Evolutionary conservation across 2,329 filamentous ascomycete species (phyloP), one percentile per base, ranked within the genome.

Genomic region (Diplodia sapinea): DNA sequence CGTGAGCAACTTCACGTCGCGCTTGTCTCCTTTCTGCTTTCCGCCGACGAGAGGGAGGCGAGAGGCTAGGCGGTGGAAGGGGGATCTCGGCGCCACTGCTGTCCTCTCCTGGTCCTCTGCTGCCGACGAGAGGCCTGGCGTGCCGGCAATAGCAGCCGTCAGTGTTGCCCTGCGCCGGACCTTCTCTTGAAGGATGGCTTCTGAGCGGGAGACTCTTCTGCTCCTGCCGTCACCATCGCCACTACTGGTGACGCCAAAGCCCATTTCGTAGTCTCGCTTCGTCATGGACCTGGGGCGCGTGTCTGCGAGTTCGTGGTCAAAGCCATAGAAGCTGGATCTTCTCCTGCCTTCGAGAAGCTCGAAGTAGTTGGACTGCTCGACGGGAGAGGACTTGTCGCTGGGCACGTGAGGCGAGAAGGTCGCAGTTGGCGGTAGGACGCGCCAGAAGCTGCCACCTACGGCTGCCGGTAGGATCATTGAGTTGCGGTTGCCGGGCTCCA

Each of bases 1-100:
- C 52, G 23, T 77, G 66, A 23, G 73, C 69, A 2, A 70, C 62
- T 1, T 54, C 5, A 20, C 17, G 36, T 55, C 47, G 13, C 65
- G 23, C n/a, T 57, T 23, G 7, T 33, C 26, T 36, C 13, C 17
- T 23, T 47, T n/a, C 12, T 15, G 11, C 29, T 23, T 33, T 17
- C 36, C 26, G 3, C 40, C 47, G n/a, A 51, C 6, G n/a, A 63
- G 17, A 12, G 59, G 59, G n/a, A 63, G 59, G 1, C 23, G 20
- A 7, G 59, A 63, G 11, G 17, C 12, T 12, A 63, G n/a, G 11
- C 29, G 43, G 12, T 17, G 23, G 13, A 23, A 5, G 9, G 29
- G 40, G 3, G 57, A 49, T 17, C 17, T 17, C 17, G 13, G 15
- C 12, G 15, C 15, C 8, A 13, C 23, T 17, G 29, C 31, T 15